These are phyloP conservation scores for Penicillium silybi DNA, from an alignment of 495 filamentous ascomycete species.

Conservation along the genomic window DNA sequence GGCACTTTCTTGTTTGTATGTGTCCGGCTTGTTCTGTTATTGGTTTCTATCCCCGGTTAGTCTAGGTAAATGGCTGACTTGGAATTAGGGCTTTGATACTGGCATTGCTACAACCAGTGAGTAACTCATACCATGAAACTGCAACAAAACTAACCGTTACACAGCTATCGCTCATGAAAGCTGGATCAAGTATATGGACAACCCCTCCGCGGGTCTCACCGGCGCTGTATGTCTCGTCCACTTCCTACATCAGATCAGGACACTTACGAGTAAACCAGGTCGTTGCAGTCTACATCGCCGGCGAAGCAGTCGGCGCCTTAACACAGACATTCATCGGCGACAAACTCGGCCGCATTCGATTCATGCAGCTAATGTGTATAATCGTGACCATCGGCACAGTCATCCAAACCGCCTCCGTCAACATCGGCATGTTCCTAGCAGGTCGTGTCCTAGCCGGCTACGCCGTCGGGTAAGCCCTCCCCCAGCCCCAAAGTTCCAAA, in stretches of 20 bases:
- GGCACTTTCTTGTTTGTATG: constrained; percentile 56
- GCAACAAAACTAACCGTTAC: constrained; percentile 4
- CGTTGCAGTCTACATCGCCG: constrained; percentile 58
- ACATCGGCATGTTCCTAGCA: constrained; percentile 58
- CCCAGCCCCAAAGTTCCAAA: background rate
- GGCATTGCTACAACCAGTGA: constrained; percentile 58
- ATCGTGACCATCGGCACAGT: constrained; percentile 54
- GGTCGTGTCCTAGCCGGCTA: constrained; percentile 53
- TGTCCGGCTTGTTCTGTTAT: background rate
- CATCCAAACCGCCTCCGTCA: constrained; percentile 55
- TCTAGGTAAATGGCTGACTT: background rate
- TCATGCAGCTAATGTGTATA: constrained; percentile 56
- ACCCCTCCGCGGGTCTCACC: constrained; percentile 51
- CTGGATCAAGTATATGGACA: constrained; percentile 56
- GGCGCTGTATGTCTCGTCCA: constrained; percentile 44
- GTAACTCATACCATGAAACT: constrained; percentile 11
- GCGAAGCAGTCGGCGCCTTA: constrained; percentile 52
- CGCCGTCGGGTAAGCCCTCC: constrained; percentile 46
- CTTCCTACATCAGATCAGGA: background rate
- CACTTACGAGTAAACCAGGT: constrained; percentile 26
- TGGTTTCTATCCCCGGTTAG: background rate
- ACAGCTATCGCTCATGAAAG: constrained; percentile 57
- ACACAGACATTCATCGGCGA: constrained; percentile 52
- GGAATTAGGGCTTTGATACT: constrained; percentile 52
- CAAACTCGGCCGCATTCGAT: constrained; percentile 52